Conservation (phyloP, 2,329 filamentous ascomycete genomes). For the Aschersonia sp. region DNA sequence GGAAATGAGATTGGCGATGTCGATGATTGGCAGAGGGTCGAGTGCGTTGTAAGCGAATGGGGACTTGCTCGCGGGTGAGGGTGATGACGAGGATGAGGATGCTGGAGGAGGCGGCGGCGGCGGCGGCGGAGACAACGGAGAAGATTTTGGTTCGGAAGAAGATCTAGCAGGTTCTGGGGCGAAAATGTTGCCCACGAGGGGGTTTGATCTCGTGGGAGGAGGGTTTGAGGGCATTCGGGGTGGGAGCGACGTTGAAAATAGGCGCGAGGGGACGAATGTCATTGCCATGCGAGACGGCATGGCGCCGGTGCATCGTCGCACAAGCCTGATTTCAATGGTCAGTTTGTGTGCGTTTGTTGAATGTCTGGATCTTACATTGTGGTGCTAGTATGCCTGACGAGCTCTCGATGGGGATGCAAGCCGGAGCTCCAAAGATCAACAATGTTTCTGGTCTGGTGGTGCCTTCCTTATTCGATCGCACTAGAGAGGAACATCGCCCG, state of each 20-base stretch:
- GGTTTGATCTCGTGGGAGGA: slow-evolving; percentile 11
- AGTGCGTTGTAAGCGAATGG: slow-evolving; percentile 7
- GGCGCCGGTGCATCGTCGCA: slow-evolving; percentile 13
- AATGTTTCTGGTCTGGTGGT: no score
- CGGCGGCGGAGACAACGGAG: slow-evolving; percentile 8
- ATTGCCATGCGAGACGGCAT: slow-evolving; percentile 15
- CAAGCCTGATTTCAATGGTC: slow-evolving; percentile 9
- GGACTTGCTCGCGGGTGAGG: not conserved
- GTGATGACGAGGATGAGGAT: not conserved
- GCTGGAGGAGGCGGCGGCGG: slow-evolving; percentile 2
- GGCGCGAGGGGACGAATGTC: slow-evolving; percentile 10
- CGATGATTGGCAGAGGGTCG: slow-evolving; percentile 9
- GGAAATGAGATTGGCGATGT: slow-evolving; percentile 21
- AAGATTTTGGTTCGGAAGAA: not conserved
- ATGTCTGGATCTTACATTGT: not conserved
- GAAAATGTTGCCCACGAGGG: slow-evolving; percentile 14
- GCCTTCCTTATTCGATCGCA: not conserved
- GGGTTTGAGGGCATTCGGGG: slow-evolving; percentile 9
- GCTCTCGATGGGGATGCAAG: no score
- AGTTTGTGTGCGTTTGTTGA: no score
- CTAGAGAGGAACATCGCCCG: not conserved
- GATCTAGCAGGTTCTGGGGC: slow-evolving; percentile 6
- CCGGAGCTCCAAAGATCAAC: no score
- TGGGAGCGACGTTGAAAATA: slow-evolving; percentile 17
- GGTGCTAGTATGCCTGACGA: not conserved